These are phyloP conservation scores for Monosporascus cannonballus DNA, from an alignment of 2,329 filamentous ascomycete species.

Conservation along the genomic window DNA sequence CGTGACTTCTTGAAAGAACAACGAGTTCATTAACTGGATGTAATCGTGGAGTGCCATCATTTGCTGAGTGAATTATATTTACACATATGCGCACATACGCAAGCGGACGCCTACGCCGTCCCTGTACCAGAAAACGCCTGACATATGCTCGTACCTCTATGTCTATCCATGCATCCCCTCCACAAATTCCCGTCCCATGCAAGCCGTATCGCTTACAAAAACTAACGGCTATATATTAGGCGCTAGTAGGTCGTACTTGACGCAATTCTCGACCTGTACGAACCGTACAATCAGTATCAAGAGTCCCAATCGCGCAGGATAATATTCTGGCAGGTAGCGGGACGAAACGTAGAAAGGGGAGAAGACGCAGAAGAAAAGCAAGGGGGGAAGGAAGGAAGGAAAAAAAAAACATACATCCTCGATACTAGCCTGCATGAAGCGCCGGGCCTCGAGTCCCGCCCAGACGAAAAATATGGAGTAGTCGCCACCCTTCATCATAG, in stretches of 20 bases:
- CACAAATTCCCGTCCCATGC: not conserved
- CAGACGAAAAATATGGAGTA: constrained; percentile 86
- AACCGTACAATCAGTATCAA: not conserved
- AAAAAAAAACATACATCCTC: constrained; percentile 61
- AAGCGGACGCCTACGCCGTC: not conserved
- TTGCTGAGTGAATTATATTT: not conserved
- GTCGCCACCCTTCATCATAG: constrained; percentile 66
- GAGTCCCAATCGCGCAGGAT: not conserved
- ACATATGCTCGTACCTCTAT: not conserved
- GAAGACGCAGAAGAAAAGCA: not conserved
- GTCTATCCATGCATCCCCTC: not conserved
- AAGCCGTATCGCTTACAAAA: not conserved
- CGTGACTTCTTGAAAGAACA: not conserved
- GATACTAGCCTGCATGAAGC: constrained; percentile 83
- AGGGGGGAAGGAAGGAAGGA: constrained; percentile 3
- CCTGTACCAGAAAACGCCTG: not conserved
- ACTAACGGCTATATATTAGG: constrained; percentile 65
- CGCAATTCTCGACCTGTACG: constrained; percentile 70
- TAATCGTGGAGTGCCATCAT: too few relatives aligned
- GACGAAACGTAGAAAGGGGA: not conserved
- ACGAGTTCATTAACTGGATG: too few relatives aligned
- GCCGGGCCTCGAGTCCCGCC: constrained; percentile 82
- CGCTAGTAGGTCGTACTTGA: constrained; percentile 83
- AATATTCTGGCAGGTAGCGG: not conserved
- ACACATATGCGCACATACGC: not conserved